Percentiles rank a stretch among this genome's conserved stretches.
Evolutionary conservation across 257 asterid species (phyloP).

Genomic region (Przewalskia tangutica): DNA sequence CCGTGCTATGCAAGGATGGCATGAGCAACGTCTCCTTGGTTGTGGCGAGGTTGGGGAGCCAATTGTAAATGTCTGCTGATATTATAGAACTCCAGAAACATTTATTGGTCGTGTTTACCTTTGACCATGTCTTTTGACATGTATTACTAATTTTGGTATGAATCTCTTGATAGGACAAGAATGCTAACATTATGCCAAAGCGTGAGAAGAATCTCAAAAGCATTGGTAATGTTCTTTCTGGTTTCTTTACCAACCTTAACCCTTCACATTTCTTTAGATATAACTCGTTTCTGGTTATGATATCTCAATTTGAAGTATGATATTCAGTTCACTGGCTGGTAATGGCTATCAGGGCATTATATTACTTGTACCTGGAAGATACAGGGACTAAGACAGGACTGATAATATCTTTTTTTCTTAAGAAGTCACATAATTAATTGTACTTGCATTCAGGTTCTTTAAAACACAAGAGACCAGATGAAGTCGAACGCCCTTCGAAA

Average conservation of each 20-base stretch:
- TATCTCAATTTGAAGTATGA: background rate
- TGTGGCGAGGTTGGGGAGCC: constrained; percentile 58
- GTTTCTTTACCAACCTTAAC: background rate
- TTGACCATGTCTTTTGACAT: constrained; percentile 4
- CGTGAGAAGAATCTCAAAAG: constrained; percentile 79
- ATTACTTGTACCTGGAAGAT: background rate
- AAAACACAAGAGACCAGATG: constrained; percentile 84
- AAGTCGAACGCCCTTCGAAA: constrained; percentile 57
- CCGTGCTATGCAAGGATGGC: constrained; percentile 99
- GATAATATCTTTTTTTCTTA: background rate
- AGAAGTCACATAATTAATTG: constrained; percentile 5
- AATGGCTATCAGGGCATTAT: background rate
- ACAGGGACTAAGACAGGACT: background rate
- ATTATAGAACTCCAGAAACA: constrained; percentile 8
- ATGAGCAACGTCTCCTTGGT: constrained; percentile 53
- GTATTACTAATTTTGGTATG: background rate
- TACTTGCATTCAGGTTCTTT: constrained; percentile 52
- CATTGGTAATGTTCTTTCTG: constrained; percentile 47
- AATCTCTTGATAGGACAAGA: constrained; percentile 57
- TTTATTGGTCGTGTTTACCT: background rate
- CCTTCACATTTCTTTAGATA: background rate
- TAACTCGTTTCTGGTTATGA: background rate
- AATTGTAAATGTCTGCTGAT: constrained; percentile 36
- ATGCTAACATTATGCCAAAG: constrained; percentile 43
- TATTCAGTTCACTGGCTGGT: background rate